Evolutionary conservation across 371 early-diverging fungal genomes (phyloP), one percentile per base, ranked within the genome.

Genomic region (Apophysomyces elegans): DNA sequence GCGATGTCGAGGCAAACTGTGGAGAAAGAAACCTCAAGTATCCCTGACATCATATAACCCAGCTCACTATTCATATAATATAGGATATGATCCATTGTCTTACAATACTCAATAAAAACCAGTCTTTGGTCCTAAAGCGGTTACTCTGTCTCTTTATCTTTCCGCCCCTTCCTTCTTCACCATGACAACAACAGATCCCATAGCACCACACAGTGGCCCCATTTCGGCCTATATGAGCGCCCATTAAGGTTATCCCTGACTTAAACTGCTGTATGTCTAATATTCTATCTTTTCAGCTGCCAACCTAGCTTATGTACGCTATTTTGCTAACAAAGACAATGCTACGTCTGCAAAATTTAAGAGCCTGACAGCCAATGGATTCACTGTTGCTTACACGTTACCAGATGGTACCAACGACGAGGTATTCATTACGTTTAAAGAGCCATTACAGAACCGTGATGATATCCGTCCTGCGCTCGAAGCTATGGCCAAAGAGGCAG

Each of bases 401-500:
- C 46, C 69, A 7, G 62, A 75, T 43, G 71, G 74, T n/a, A 62
- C 39, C 0, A 41, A 50, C 7, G 63, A 69, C 7, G 67, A 71
- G n/a, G 65, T 65, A 4, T 70, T 68, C 37, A 79, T 79, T 26
- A 58, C 59, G 1, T 82, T 78, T 47, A 64, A 74, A 36, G 62
- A 66, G 18, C 80, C 83, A 18, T 58, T 79, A 16, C 61, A 67
- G n/a, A 78, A 75, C 45, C 63, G 80, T 46, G 76, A 82, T 56
- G 70, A 82, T 12, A 76, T 82, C 41, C 67, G 83, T n/a, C 72
- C 74, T 9, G 78, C 78, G 3, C 64, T 82, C 18, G 78, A 82
- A 64, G 69, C 38, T n/a, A 82, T 82, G 83, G 83, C 80, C 16
- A 75, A 77, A 50, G 83, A 82, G 69, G 80, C 83, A 5, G 83